Base-by-base conservation (phyloP, 2,329 filamentous ascomycete species). In the Colletotrichum magnum region DNA sequence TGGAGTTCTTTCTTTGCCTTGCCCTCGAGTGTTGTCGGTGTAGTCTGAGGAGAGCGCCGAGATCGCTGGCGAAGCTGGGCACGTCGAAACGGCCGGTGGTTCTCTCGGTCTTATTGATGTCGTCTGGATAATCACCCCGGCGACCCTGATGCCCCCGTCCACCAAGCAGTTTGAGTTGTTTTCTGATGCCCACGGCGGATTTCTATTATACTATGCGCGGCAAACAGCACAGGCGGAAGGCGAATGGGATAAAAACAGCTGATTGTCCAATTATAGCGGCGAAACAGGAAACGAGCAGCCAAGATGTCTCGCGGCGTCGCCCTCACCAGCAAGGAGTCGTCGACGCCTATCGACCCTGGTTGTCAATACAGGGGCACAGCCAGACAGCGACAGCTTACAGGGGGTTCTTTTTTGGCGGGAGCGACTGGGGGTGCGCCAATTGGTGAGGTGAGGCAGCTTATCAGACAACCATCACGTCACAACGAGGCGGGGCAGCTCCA, bases 391-490 rank as follows among this genome's bases (percentile, higher is more conserved):
- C 21, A 24, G 21, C 43, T 13, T 6, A 47, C 5, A 4, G 51
- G 51, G 51, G 51, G 28, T 7, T 15, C 16, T 26, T 52, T 63
- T 63, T 28, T 60, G 57, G 53, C 28, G 45, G 21, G 10, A 48
- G 18, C 39, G 45, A 48, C 45, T 15, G 45, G 41, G 57, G 45
- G 13, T 24, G 15, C n/a, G 36, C 48, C 36, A 68, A 52, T 32
- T 45, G 48, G 53, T 58, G 53, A 64, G 60, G 28, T 57, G 47
- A 47, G 57, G 56, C 53, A 39, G 16, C 52, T 62, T 63, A 65
- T 69, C 66, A 70, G 64, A 60, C 65, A 71, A 73, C 66, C 62
- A 73, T 74, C 71, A 74, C 73, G 73, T 73, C 72, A 74, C 69
- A 52, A 21, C 60, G 41, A 21, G 50, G 67, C 57, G 67, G 67